Base-by-base conservation (phyloP, 2,329 filamentous ascomycete genomes). In the Anisogramma anomala region DNA sequence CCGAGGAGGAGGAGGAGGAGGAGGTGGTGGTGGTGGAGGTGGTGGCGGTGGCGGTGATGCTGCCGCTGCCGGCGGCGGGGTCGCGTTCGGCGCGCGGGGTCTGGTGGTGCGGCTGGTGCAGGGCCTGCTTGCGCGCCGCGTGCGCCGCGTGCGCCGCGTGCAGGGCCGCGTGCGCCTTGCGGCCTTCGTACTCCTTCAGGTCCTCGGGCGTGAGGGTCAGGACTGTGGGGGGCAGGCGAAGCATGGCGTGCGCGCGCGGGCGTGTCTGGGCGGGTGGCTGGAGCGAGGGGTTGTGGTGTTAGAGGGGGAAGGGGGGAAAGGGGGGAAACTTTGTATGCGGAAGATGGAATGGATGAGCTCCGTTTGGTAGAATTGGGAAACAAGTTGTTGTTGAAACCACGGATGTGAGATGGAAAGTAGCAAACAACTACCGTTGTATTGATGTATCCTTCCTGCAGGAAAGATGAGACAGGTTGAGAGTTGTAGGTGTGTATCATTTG, bases 161-260 rank as follows among this genome's bases (percentile, higher is more conserved):
- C n/a, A n/a, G n/a, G n/a, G n/a, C n/a, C n/a, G n/a, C n/a, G n/a
- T n/a, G n/a, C n/a, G n/a, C n/a, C n/a, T n/a, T n/a, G 46, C 77
- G 68, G 56, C 80, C 77, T 54, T 85, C 80, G 61, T 83, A 84
- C 40, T 72, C 66, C 28, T 79, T 77, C 28, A 85, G 68, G 58
- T 86, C 82, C 54, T 83, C 77, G 35, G 75, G 67, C 2, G 80
- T 84, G 49, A 85, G 71, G 41, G 71, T 66, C 48, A 86, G 74
- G 11, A 73, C 72, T 34, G 82, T 86, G 9, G 81, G 71, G 13
- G 75, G 71, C 33, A 81, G 56, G 41, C 59, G 58, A n/a, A 61
- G 55, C 59, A 64, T 59, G 17, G 26, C 36, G 20, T 3, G 30
- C 10, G n/a, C 11, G 4, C 15, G 23, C 31, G 17, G 7, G n/a